Evolutionary conservation across 768 basidiomycete genomes (phyloP).

Genomic region (Podaxis sp.): DNA sequence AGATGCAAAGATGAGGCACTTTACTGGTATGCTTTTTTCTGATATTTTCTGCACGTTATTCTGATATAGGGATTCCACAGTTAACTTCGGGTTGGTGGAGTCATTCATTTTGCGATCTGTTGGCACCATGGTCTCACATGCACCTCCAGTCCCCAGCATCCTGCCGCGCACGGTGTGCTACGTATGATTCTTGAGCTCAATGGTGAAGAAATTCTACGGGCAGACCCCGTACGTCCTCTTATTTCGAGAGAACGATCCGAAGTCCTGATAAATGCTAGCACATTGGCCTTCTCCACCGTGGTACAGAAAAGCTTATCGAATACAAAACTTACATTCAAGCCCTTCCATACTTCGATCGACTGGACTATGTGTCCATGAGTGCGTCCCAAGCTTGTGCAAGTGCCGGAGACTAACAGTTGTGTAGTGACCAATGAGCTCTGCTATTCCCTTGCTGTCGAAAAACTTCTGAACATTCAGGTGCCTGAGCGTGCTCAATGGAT

Average conservation of each 20-base stretch:
- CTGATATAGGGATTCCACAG: conserved; percentile 31
- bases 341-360: conserved; percentile 95
- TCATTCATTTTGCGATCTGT: neutral
- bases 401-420: neutral
- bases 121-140: neutral
- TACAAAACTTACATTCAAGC: conserved; percentile 99
- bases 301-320: conserved; percentile 98
- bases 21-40: conserved; percentile 65
- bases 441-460: conserved; percentile 97
- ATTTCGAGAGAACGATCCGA: neutral
- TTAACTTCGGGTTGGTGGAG: conserved; percentile 85
- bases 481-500: conserved; percentile 99
- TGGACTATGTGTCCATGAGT: conserved; percentile 99
- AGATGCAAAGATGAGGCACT: conserved; percentile 86
- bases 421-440: conserved; percentile 98
- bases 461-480: conserved; percentile 93
- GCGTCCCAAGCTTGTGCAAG: conserved; percentile 23
- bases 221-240: conserved; percentile 62
- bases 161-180: conserved; percentile 97
- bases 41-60: neutral
- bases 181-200: conserved; percentile 97
- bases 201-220: conserved; percentile 89
- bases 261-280: conserved; percentile 47
- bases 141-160: conserved; percentile 81
- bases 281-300: conserved; percentile 93